Evolutionary conservation across 495 filamentous ascomycete species (phyloP), one percentile per base, ranked within the genome.

Genomic region (Achaetomiella virescens): DNA sequence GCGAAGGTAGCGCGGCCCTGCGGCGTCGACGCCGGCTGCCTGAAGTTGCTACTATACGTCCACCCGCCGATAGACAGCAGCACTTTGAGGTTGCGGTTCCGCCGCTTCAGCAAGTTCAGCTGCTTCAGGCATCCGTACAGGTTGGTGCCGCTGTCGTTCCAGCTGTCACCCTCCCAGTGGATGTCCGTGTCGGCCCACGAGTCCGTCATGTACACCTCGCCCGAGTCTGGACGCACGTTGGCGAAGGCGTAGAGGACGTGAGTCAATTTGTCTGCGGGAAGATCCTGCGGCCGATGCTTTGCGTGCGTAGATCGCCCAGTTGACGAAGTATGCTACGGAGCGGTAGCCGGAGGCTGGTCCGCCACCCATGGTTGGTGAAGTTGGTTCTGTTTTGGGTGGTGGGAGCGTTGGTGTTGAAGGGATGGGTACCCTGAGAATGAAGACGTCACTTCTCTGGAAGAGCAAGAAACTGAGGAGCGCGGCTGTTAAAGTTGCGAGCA

Each of bases 41-140:
- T 78, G 67, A 99, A 96, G 71, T 96, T 95, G 65, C 81, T 70
- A 48, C 87, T 89, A 69, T 97, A 97, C 0, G 91, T 96, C 93
- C 95, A 97, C 27, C 93, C 93, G 56, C 93, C 93, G 59, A 99
- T 93, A 44, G 89, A 95, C 12, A 99, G 82, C 10, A 97, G 78
- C 6, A 95, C 79, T 72, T 97, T 97, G 43, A 98, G 75, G 66
- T 95, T 85, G 51, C 93, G 84, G 71, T 97, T 85, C 55, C 81
- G 75, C 65, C 87, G 86, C 79, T 98, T 98, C 35, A 92, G 83
- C 24, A 98, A 77, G 72, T 86, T 90, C 20, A 98, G 82, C 75
- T 97, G 93, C 78, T 97, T 98, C 40, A 92, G 72, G 70, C 89
- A 96, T 49, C 90, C 90, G 73, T 95, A 95, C 52, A 93, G 77